Evolutionary conservation across 2,329 filamentous ascomycete species (phyloP).

Genomic region (Ampelomyces quisqualis): DNA sequence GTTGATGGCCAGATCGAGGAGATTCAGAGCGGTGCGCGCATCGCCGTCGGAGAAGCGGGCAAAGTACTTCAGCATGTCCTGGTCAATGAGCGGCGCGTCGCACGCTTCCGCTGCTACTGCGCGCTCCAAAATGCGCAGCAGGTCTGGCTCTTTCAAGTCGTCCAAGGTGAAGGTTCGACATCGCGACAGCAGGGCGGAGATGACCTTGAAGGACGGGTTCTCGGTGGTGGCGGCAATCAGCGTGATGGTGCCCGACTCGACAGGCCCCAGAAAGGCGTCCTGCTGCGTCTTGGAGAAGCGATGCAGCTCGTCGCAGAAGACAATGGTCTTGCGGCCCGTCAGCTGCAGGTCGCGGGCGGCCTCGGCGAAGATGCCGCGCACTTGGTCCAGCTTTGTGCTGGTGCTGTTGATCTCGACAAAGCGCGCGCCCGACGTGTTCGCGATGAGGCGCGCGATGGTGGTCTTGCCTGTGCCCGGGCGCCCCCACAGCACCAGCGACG

Average conservation of each 20-base stretch:
- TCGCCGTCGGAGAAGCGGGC: constrained; percentile 88
- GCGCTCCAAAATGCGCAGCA: constrained; percentile 72
- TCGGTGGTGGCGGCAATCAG: constrained; percentile 95
- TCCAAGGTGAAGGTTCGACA: constrained; percentile 88
- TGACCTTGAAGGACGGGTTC: constrained; percentile 93
- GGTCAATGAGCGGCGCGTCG: constrained; percentile 65
- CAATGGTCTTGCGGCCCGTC: constrained; percentile 86
- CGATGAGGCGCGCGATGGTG: constrained; percentile 89
- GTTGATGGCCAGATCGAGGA: constrained; percentile 85
- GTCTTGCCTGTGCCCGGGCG: constrained; percentile 81
- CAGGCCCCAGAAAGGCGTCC: constrained; percentile 89
- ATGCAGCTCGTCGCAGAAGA: constrained; percentile 98
- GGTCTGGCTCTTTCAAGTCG: constrained; percentile 70
- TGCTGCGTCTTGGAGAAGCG: constrained; percentile 90
- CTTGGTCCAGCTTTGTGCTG: constrained; percentile 80
- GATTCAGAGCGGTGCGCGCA: constrained; percentile 86
- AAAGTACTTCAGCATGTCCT: constrained; percentile 76
- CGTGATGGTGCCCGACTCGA: constrained; percentile 86
- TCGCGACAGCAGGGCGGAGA: constrained; percentile 80
- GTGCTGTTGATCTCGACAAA: constrained; percentile 83
- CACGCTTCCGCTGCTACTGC: constrained; percentile 64
- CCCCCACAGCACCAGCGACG: constrained; percentile 95
- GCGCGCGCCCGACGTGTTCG: constrained; percentile 61
- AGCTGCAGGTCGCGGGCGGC: constrained; percentile 76
- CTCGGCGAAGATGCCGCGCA: constrained; percentile 87